phyloP scores from a whole-genome alignment of 495 filamentous ascomycete genomes.

The Delitschia confertaspora region DNA sequence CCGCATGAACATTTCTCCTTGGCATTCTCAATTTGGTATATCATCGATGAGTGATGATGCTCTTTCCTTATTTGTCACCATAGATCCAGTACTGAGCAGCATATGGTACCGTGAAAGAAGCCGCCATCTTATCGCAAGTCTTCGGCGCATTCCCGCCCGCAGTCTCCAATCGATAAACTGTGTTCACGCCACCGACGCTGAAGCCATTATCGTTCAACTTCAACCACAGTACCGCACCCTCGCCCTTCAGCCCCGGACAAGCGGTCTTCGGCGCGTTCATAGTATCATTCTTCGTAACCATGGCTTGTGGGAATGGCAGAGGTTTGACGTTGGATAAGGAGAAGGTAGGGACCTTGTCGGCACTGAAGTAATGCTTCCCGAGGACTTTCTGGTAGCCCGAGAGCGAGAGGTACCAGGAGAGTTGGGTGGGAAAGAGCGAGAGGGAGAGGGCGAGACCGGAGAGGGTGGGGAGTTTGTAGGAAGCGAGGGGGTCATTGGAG shows the following conservation, averaged over 20 bases:
- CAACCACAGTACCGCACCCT: slow-evolving; percentile 22
- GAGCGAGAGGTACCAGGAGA: slow-evolving; percentile 7
- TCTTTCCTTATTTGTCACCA: too few relatives aligned
- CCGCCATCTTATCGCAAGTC: slow-evolving; percentile 7
- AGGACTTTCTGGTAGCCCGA: slow-evolving; percentile 21
- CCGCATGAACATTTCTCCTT: too few relatives aligned
- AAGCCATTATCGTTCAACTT: slow-evolving; percentile 16
- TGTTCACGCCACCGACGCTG: slow-evolving; percentile 21
- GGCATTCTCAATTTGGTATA: too few relatives aligned
- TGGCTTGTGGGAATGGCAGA: slow-evolving; percentile 14
- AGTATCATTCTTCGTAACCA: slow-evolving; percentile 17
- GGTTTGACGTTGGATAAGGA: slow-evolving; percentile 8
- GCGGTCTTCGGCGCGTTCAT: slow-evolving; percentile 17
- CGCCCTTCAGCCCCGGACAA: slow-evolving; percentile 16
- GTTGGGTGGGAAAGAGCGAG: background rate
- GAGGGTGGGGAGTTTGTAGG: slow-evolving; percentile 16
- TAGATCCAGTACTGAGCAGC: slow-evolving; percentile 28
- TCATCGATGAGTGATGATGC: too few relatives aligned
- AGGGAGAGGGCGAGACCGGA: slow-evolving; percentile 22
- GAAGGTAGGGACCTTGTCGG: slow-evolving; percentile 18
- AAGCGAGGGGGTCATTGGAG: slow-evolving; percentile 14
- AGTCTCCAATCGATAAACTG: slow-evolving; percentile 27
- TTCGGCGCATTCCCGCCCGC: slow-evolving; percentile 24
- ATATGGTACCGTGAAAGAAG: slow-evolving; percentile 21
- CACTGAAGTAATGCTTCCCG: slow-evolving; percentile 27